Evolutionary conservation across 2,329 filamentous ascomycete genomes (phyloP).

Genomic region (Zalaria sp.): DNA sequence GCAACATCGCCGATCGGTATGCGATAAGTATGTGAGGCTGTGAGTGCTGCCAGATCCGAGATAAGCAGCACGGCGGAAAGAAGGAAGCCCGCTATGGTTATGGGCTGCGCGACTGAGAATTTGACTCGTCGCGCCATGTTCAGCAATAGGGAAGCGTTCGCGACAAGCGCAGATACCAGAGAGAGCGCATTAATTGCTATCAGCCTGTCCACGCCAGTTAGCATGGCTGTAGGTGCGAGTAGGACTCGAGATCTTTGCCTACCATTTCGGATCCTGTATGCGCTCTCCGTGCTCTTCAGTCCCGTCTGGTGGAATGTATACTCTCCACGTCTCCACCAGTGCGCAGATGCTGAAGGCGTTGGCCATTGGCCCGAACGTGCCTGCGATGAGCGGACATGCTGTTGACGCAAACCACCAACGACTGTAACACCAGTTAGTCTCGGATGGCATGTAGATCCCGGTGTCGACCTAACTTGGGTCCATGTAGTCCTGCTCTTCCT

Average conservation of each 20-base stretch:
- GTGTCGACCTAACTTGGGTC: constrained; percentile 23
- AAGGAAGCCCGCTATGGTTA: constrained; percentile 47
- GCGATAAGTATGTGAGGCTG: constrained; percentile 29
- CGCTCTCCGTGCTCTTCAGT: constrained; percentile 29
- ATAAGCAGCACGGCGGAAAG: constrained; percentile 40
- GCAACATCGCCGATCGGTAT: constrained; percentile 14
- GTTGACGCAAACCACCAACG: constrained; percentile 50
- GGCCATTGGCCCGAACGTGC: constrained; percentile 25
- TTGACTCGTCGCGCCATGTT: constrained; percentile 44
- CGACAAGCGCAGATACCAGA: constrained; percentile 37
- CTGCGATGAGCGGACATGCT: constrained; percentile 41
- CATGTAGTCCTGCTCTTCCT: constrained; percentile 27
- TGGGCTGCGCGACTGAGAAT: constrained; percentile 43
- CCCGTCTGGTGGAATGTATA: constrained; percentile 31
- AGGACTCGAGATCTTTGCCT: constrained; percentile 7
- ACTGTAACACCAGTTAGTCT: constrained; percentile 13
- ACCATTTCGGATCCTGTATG: constrained; percentile 41
- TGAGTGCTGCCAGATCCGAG: constrained; percentile 31
- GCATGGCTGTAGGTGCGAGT: neutral
- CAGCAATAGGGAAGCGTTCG: constrained; percentile 40
- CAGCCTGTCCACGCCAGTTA: constrained; percentile 21
- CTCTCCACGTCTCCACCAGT: constrained; percentile 41
- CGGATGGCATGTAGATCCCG: no score
- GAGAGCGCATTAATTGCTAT: constrained; percentile 42
- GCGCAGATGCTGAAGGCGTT: constrained; percentile 30